Conservation (phyloP, 2,329 filamentous ascomycete genomes). For the Massarina eburnea region DNA sequence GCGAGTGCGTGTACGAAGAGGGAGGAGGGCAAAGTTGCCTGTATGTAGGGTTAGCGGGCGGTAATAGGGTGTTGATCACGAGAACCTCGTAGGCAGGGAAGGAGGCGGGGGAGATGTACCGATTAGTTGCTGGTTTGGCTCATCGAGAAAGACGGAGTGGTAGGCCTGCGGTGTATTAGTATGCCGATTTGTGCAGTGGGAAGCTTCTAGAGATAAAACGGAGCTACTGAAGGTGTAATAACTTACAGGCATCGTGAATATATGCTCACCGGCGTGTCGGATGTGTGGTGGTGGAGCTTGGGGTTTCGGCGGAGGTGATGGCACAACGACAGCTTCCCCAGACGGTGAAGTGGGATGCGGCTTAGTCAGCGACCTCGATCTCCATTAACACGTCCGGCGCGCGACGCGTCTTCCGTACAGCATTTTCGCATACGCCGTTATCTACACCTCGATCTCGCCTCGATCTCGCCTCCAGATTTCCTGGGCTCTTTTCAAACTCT, state of each 20-base stretch:
- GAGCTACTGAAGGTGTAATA: background rate
- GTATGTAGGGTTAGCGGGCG: conserved; percentile 4
- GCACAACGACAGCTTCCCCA: conserved; percentile 23
- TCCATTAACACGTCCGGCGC: conserved; percentile 40
- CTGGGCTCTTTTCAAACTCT: background rate
- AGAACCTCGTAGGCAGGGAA: background rate
- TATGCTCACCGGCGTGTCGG: conserved; percentile 16
- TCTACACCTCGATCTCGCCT: background rate
- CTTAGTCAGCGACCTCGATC: conserved; percentile 13
- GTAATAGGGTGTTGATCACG: conserved; percentile 3
- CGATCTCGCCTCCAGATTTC: too few species aligned
- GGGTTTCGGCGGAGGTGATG: conserved; percentile 31
- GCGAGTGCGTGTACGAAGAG: conserved; percentile 89
- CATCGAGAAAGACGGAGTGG: conserved; percentile 93
- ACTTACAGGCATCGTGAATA: conserved; percentile 52
- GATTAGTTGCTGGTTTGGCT: conserved; percentile 68
- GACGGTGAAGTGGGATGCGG: conserved; percentile 27
- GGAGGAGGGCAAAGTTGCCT: conserved; percentile 94
- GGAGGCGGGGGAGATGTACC: conserved; percentile 44
- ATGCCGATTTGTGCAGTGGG: background rate
- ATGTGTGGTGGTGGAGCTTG: conserved; percentile 16
- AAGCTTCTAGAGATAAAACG: background rate
- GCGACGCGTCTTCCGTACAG: conserved; percentile 19
- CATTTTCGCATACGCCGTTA: background rate
- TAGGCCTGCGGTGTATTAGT: conserved; percentile 70